A percentile compares a stretch with the other conserved stretches of the same genome.
Evolutionary conservation across 2,329 filamentous ascomycete species (phyloP).

Genomic region (Pestalotiopsis sp.): DNA sequence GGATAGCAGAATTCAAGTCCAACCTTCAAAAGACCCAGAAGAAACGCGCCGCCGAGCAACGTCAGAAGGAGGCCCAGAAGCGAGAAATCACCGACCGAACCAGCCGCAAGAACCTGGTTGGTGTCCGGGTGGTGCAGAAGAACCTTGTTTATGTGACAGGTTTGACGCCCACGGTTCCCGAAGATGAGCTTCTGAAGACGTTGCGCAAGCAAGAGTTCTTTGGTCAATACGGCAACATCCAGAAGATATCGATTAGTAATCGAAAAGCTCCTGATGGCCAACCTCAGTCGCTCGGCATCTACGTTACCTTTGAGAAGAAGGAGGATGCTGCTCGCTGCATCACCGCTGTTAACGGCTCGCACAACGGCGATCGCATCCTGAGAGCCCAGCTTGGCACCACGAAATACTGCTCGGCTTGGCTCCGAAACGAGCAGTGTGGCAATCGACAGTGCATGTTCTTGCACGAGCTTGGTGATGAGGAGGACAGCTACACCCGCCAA

Average conservation of each 20-base stretch:
- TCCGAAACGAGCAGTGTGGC: constrained; percentile 90
- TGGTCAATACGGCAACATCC: constrained; percentile 96
- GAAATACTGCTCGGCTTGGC: constrained; percentile 97
- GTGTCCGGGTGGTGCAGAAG: constrained; percentile 95
- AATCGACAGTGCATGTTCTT: constrained; percentile 98
- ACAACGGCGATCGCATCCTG: constrained; percentile 83
- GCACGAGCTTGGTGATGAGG: constrained; percentile 97
- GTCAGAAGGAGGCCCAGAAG: constrained; percentile 94
- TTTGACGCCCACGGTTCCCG: constrained; percentile 84
- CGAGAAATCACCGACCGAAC: constrained; percentile 87
- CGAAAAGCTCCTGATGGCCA: constrained; percentile 75
- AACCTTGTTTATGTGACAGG: constrained; percentile 98
- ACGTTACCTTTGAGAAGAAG: constrained; percentile 95
- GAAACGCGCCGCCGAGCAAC: constrained; percentile 77
- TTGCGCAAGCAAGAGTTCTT: constrained; percentile 92
- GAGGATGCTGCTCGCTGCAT: constrained; percentile 90
- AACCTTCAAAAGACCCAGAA: constrained; percentile 89
- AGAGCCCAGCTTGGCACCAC: constrained; percentile 84
- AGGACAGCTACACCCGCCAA: constrained; percentile 92
- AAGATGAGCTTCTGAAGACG: constrained; percentile 89
- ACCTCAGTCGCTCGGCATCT: constrained; percentile 90
- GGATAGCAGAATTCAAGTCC: constrained; percentile 72
- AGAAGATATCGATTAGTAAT: constrained; percentile 98
- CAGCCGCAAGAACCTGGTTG: constrained; percentile 92
- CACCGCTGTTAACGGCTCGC: constrained; percentile 84